Evolutionary conservation across 2,329 filamentous ascomycete genomes (phyloP), one percentile per base, ranked within the genome.

Genomic region (Coniochaeta sp.): DNA sequence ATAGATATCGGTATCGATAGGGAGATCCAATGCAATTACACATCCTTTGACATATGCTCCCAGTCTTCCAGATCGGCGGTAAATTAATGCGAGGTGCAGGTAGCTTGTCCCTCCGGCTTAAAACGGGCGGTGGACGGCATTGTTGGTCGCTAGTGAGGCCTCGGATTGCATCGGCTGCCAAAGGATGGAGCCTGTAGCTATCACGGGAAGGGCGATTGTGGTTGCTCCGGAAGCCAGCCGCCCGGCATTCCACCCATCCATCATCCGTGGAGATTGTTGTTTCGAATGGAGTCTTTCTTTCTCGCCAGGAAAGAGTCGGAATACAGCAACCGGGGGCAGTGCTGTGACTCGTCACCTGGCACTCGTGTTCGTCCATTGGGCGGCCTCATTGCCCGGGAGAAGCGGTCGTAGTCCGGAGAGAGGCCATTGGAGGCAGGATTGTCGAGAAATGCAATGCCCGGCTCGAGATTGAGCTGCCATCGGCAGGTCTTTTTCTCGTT

Each of bases 281-380:
- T n/a, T n/a, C n/a, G n/a, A n/a, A n/a, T n/a, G n/a, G n/a, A n/a
- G n/a, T n/a, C n/a, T 38, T 3, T 38, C 5, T 22, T 22, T 38
- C 50, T 12, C 31, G 51, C 20, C 31, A 53, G 53, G 53, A 51
- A 55, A 51, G 38, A 51, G 27, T 49, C 49, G 53, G 53, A 48
- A 52, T 18, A 18, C 18, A 40, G 18, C n/a, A n/a, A n/a, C 13
- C 4, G 3, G 35, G 5, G 16, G 35, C 35, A 22, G 35, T 20
- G 18, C 24, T 7, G 35, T 40, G 35, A 33, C 31, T 33, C 8
- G 9, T 33, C 9, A 33, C 31, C 6, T 10, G 35, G 6, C 18
- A 6, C 18, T 12, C 35, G 38, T 24, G 20, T n/a, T n/a, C n/a
- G n/a, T 14, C 38, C 38, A 24, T 42, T 42, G 38, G 38, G 38